A percentile compares a stretch with the other conserved stretches of the same genome.
Evolutionary conservation across 306 rosid genomes (phyloP).

Genomic region (Gastrolobium villosum): DNA sequence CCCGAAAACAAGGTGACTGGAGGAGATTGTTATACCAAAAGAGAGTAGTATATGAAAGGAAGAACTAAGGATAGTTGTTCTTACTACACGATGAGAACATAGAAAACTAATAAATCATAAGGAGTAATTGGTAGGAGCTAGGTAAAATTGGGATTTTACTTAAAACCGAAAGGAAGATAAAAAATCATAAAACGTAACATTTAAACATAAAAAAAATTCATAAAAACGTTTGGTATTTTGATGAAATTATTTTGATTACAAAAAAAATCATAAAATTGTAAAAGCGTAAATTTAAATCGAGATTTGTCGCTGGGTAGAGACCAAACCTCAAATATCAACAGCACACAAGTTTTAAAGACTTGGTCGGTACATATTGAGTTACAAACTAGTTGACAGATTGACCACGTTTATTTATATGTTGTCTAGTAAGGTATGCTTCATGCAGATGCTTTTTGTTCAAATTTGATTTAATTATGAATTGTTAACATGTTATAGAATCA

Average conservation of each 20-base stretch:
- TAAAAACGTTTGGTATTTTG: too few species aligned
- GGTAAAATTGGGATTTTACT: too few species aligned
- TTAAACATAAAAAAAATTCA: too few species aligned
- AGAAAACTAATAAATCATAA: not conserved
- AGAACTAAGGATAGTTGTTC: not conserved
- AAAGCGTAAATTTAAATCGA: too few species aligned
- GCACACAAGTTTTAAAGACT: not conserved
- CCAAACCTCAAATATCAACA: not conserved
- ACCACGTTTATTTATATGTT: not conserved
- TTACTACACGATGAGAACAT: not conserved
- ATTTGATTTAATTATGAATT: constrained; percentile 24
- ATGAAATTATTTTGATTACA: too few species aligned
- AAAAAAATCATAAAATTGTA: too few species aligned
- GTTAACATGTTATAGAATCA: not conserved
- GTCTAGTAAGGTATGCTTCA: not conserved
- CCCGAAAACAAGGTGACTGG: too few species aligned
- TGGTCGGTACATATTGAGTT: not conserved
- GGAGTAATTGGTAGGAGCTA: not conserved
- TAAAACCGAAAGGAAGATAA: too few species aligned
- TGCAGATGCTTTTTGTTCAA: constrained; percentile 8
- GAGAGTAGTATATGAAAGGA: not conserved
- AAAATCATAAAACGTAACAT: too few species aligned
- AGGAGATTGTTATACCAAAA: too few species aligned
- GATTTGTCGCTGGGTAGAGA: too few species aligned
- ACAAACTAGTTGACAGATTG: not conserved